These are phyloP conservation scores for Penicillium sp. DNA, from an alignment of 2,329 filamentous ascomycete species.

Conservation along the genomic window DNA sequence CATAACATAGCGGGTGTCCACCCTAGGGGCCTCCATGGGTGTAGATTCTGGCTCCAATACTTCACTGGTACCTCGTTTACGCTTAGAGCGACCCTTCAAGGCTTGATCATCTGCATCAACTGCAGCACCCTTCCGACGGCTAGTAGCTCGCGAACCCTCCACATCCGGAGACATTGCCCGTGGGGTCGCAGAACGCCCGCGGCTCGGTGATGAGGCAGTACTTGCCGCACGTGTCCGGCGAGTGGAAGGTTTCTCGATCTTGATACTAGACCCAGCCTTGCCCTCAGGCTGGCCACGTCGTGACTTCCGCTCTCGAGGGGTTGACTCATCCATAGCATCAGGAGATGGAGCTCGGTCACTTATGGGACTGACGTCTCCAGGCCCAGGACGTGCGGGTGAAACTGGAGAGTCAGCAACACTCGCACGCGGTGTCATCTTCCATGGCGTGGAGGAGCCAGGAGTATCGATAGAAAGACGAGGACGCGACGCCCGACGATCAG, in stretches of 20 bases:
- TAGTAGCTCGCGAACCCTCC: slow-evolving; percentile 30
- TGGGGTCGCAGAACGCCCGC: slow-evolving; percentile 35
- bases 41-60: slow-evolving; percentile 29
- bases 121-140: slow-evolving; percentile 27
- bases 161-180: slow-evolving; percentile 30
- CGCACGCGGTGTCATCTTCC: slow-evolving; percentile 40
- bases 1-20: slow-evolving; percentile 37
- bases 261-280: slow-evolving; percentile 21
- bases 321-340: slow-evolving; percentile 27
- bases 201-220: slow-evolving; percentile 37
- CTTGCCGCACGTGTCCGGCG: slow-evolving; percentile 34
- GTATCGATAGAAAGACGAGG: slow-evolving; percentile 40
- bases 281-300: slow-evolving; percentile 20
- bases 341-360: slow-evolving; percentile 44
- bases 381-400: slow-evolving; percentile 41
- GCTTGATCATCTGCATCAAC: slow-evolving; percentile 26
- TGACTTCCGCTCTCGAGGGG: slow-evolving; percentile 25
- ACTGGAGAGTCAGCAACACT: slow-evolving; percentile 36
- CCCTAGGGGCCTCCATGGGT: slow-evolving; percentile 26
- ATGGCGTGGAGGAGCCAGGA: slow-evolving; percentile 43
- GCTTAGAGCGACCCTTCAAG: slow-evolving; percentile 34
- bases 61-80: slow-evolving; percentile 41
- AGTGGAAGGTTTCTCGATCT: slow-evolving; percentile 26
- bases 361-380: slow-evolving; percentile 47
- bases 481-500: slow-evolving; percentile 26